Evolutionary conservation across 2,329 filamentous ascomycete species (phyloP).

Genomic region (Botrytis tulipae): DNA sequence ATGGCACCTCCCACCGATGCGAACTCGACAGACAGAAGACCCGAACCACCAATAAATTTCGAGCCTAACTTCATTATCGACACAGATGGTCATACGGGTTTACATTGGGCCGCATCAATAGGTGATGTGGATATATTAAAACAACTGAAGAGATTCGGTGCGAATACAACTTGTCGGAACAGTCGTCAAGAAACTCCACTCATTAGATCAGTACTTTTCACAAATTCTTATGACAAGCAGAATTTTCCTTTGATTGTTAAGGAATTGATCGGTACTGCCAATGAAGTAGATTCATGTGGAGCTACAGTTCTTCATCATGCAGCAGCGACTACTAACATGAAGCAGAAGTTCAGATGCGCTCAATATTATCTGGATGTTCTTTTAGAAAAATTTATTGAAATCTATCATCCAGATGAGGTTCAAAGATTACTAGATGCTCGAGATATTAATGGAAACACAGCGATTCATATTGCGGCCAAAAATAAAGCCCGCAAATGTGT

Average conservation of each 20-base stretch:
- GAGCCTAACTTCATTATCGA: conserved; percentile 92
- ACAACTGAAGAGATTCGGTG: conserved; percentile 78
- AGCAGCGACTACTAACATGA: conserved; percentile 79
- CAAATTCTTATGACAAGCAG: conserved; percentile 92
- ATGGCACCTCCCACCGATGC: conserved; percentile 65
- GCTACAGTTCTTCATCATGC: conserved; percentile 94
- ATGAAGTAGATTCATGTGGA: conserved; percentile 73
- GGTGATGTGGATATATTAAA: conserved; percentile 90
- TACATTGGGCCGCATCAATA: conserved; percentile 98
- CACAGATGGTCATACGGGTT: conserved; percentile 83
- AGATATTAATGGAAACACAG: conserved; percentile 87
- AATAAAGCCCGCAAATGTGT: conserved; percentile 88
- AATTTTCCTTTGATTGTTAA: conserved; percentile 84
- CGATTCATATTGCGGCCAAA: conserved; percentile 70
- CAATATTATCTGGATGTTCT: conserved; percentile 92
- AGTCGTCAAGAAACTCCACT: conserved; percentile 81
- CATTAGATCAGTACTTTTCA: conserved; percentile 93
- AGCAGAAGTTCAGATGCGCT: conserved; percentile 81
- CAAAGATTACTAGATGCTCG: conserved; percentile 77
- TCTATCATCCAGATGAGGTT: conserved; percentile 71
- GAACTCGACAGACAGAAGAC: conserved; percentile 61
- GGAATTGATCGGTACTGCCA: conserved; percentile 78
- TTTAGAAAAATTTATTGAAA: conserved; percentile 80
- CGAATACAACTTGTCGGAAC: conserved; percentile 69
- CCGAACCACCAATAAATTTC: conserved; percentile 80